These are phyloP conservation scores for Aeminium ludgeri DNA, from an alignment of 495 filamentous ascomycete genomes.

Conservation along the genomic window DNA sequence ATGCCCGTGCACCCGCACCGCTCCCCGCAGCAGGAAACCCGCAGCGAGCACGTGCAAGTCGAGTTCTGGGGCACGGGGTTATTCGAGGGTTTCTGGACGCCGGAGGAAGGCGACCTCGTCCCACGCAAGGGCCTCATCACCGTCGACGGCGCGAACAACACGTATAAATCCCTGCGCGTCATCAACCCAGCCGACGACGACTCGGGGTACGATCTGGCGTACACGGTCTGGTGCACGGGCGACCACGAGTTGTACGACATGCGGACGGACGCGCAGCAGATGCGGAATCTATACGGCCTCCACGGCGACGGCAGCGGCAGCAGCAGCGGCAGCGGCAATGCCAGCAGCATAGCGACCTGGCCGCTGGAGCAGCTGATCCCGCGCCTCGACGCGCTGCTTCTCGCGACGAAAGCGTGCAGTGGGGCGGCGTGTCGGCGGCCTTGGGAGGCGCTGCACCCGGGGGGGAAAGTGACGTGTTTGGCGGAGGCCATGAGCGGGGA, in stretches of 20 bases:
- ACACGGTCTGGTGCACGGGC: conserved; percentile 15
- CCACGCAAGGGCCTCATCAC: not conserved
- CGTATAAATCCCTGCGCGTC: conserved; percentile 18
- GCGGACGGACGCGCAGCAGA: not conserved
- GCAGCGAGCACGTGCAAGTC: conserved; percentile 28
- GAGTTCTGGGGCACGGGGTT: conserved; percentile 20
- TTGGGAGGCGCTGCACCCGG: conserved; percentile 43
- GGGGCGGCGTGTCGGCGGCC: conserved; percentile 37
- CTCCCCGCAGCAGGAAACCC: conserved; percentile 9
- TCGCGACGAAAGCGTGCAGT: conserved; percentile 50
- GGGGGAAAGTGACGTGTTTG: conserved; percentile 27
- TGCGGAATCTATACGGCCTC: conserved; percentile 1
- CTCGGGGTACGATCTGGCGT: conserved; percentile 16
- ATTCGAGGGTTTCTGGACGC: conserved; percentile 9
- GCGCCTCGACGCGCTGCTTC: conserved; percentile 42
- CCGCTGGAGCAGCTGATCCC: not conserved
- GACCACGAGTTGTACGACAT: conserved; percentile 18
- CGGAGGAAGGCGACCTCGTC: not conserved
- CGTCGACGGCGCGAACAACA: conserved; percentile 15
- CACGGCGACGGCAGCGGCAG: too few species aligned
- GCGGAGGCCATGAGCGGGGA: conserved; percentile 20
- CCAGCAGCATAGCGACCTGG: too few species aligned
- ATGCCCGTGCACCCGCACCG: conserved; percentile 15
- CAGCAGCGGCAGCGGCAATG: too few species aligned
- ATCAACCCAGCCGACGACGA: conserved; percentile 6